Evolutionary conservation across 2,329 filamentous ascomycete genomes (phyloP).

Genomic region (Aureobasidium leucospermi): DNA sequence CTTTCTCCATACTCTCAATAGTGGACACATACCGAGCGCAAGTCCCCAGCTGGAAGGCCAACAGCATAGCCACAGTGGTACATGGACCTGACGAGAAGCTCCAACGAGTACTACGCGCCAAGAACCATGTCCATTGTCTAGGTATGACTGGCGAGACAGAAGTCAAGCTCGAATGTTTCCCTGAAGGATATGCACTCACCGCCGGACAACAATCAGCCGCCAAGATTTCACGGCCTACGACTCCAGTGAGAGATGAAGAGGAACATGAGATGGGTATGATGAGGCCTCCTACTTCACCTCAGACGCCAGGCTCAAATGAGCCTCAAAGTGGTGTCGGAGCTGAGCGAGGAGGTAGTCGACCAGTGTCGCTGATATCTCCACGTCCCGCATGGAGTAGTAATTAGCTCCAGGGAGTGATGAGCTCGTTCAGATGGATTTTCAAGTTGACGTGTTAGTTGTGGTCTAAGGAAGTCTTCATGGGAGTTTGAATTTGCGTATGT

Average conservation of each 20-base stretch:
- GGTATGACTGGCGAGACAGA: background rate
- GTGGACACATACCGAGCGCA: background rate
- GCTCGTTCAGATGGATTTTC: no score
- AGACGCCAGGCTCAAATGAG: background rate
- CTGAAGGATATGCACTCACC: background rate
- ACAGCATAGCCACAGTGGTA: background rate
- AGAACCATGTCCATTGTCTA: background rate
- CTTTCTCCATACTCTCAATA: background rate
- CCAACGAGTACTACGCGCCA: background rate
- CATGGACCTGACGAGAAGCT: background rate
- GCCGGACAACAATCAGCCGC: background rate
- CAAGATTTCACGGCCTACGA: background rate
- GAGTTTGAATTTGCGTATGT: no score
- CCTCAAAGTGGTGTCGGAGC: background rate
- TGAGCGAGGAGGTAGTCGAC: background rate
- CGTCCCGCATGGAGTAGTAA: background rate
- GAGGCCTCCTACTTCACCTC: background rate
- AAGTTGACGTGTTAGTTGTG: no score
- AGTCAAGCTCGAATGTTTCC: background rate
- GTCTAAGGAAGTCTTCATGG: background rate
- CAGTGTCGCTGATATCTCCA: background rate
- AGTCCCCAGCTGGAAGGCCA: background rate
- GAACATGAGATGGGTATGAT: background rate
- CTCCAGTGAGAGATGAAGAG: background rate
- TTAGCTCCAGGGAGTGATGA: background rate